phyloP scores from a whole-genome alignment of 306 rosid genomes.

The Pterocarpus santalinus region DNA sequence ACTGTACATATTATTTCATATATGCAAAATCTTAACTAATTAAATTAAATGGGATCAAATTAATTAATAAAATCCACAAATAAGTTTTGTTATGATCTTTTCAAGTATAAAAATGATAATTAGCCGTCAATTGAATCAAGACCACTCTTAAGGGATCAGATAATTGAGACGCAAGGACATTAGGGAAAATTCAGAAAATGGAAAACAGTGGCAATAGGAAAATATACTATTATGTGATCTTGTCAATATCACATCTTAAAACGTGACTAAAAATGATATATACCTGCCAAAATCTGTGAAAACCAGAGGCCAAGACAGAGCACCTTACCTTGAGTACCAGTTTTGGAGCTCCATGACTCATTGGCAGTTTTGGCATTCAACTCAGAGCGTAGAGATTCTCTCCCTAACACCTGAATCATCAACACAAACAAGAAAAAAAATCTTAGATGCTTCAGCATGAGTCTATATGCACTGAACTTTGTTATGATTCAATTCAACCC shows the following conservation, averaged over 20 bases:
- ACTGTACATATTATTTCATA: slow-evolving; percentile 7
- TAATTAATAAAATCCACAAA: background rate
- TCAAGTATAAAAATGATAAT: background rate
- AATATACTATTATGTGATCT: background rate
- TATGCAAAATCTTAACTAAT: background rate
- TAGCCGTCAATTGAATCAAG: slow-evolving; percentile 2
- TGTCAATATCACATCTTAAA: slow-evolving; percentile 14
- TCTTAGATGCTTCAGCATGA: slow-evolving; percentile 37
- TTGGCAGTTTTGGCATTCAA: slow-evolving; percentile 45
- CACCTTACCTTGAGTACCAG: slow-evolving; percentile 59
- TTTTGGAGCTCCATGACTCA: slow-evolving; percentile 56
- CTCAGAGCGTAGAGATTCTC: slow-evolving; percentile 65
- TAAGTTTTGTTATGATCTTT: background rate
- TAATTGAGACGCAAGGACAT: background rate
- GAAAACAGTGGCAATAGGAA: background rate
- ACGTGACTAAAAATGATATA: slow-evolving; percentile 5
- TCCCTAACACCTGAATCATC: slow-evolving; percentile 65
- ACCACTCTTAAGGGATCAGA: background rate
- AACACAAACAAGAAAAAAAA: slow-evolving; percentile 28
- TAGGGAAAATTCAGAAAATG: background rate
- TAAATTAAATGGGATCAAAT: slow-evolving; percentile 11
- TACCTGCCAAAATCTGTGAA: background rate
- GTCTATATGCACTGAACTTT: slow-evolving; percentile 2
- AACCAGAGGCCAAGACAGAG: slow-evolving; percentile 24
- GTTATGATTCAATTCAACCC: background rate